These are phyloP conservation scores for Suillus subluteus DNA, from an alignment of 768 basidiomycete genomes.

Conservation along the genomic window DNA sequence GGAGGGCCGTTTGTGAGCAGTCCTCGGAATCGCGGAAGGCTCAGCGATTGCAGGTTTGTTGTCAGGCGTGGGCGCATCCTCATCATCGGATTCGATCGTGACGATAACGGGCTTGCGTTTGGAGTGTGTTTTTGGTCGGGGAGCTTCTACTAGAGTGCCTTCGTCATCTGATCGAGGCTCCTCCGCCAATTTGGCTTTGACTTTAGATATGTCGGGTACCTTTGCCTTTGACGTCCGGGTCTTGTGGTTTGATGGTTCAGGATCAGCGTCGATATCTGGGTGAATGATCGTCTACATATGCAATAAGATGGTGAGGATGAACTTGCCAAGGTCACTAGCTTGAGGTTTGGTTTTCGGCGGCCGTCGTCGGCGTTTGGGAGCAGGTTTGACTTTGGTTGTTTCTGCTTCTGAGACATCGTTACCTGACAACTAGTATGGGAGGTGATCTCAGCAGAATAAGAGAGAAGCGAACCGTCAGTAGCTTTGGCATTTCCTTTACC, in stretches of 20 bases:
- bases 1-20: background rate
- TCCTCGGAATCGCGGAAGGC: background rate
- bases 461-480: background rate
- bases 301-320: background rate
- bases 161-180: conserved; percentile 30
- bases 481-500: background rate
- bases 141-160: conserved; percentile 28
- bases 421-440: background rate
- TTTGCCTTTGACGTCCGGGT: background rate
- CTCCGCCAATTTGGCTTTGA: conserved; percentile 15
- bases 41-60: background rate
- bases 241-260: conserved; percentile 13
- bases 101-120: conserved; percentile 12
- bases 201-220: conserved; percentile 1
- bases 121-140: conserved; percentile 7
- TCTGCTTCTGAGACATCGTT: conserved; percentile 9
- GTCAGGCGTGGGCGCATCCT: background rate
- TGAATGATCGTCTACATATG: background rate
- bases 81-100: conserved; percentile 5
- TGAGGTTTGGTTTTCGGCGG: conserved; percentile 20
- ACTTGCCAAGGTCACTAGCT: background rate
- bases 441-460: background rate
- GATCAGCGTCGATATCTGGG: background rate
- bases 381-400: conserved; percentile 6
- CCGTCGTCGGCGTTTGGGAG: conserved; percentile 22